These are phyloP conservation scores for Globomyces pollinis-pini DNA, from an alignment of 192 early-diverging fungal species.

Conservation along the genomic window DNA sequence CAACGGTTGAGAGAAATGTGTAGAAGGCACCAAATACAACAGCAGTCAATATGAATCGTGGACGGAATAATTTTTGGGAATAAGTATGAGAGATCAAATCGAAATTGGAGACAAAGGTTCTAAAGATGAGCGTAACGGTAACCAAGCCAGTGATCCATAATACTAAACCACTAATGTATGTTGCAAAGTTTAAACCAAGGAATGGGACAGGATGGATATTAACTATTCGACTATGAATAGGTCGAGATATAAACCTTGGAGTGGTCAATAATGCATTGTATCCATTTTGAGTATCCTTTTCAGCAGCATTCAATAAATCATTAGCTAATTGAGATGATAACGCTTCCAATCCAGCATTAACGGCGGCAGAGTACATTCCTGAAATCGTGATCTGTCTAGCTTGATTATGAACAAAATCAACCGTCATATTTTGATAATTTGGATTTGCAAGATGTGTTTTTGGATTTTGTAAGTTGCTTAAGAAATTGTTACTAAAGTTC, in stretches of 20 bases:
- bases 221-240: background rate
- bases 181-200: background rate
- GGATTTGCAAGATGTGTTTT: background rate
- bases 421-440: background rate
- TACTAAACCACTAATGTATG: background rate
- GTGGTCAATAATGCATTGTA: background rate
- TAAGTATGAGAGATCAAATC: background rate
- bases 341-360: background rate
- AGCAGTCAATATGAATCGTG: background rate
- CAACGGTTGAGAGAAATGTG: no score
- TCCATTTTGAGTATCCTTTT: slow-evolving; percentile 1
- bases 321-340: background rate
- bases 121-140: background rate
- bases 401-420: background rate
- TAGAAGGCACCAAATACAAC: no score
- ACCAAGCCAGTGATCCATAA: background rate
- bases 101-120: no score
- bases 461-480: background rate
- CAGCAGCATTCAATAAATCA: background rate
- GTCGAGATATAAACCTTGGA: background rate
- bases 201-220: slow-evolving; percentile 1
- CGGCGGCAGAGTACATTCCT: background rate
- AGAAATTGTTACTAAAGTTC: background rate
- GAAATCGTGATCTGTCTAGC: background rate
- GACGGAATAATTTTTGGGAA: background rate